phyloP scores from a whole-genome alignment of 108 stramenopile genomes.

The Mediolabrus comicus region DNA sequence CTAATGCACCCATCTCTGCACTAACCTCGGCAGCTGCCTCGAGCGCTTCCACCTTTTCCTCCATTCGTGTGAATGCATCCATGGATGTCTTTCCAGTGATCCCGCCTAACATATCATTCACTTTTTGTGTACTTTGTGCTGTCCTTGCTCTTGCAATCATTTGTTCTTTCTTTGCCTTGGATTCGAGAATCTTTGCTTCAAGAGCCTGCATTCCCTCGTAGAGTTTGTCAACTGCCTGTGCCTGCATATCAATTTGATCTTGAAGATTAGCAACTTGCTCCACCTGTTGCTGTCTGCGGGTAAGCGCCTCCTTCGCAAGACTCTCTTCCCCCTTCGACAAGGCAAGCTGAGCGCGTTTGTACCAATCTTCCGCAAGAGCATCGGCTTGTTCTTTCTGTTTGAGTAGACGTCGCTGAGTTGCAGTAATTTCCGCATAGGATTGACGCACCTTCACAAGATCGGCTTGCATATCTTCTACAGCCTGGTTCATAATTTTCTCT shows the following conservation, averaged over 20 bases:
- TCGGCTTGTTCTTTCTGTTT: constrained; percentile 91
- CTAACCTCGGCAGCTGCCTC: constrained; percentile 93
- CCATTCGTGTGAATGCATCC: constrained; percentile 96
- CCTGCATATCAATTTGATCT: constrained; percentile 84
- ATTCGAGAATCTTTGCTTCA: constrained; percentile 90
- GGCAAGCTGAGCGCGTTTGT: constrained; percentile 94
- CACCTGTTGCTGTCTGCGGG: constrained; percentile 84
- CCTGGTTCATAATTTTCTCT: constrained; percentile 96
- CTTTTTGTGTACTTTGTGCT: constrained; percentile 91
- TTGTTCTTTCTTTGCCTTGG: constrained; percentile 94
- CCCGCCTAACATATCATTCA: constrained; percentile 95
- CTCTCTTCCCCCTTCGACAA: constrained; percentile 90
- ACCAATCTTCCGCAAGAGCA: constrained; percentile 87
- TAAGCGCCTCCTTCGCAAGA: constrained; percentile 91
- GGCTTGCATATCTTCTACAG: constrained; percentile 96
- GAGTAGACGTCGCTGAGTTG: constrained; percentile 90
- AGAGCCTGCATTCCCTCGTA: constrained; percentile 93
- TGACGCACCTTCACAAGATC: constrained; percentile 96
- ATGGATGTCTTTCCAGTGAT: constrained; percentile 86
- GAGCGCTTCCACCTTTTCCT: constrained; percentile 94
- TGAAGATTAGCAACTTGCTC: constrained; percentile 66
- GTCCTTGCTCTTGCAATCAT: constrained; percentile 95
- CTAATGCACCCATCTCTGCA: constrained; percentile 83
- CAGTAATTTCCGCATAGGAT: constrained; percentile 96
- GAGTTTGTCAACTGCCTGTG: constrained; percentile 78